Conservation (phyloP, 2,329 filamentous ascomycete species). For the Cercospora citrullina region DNA sequence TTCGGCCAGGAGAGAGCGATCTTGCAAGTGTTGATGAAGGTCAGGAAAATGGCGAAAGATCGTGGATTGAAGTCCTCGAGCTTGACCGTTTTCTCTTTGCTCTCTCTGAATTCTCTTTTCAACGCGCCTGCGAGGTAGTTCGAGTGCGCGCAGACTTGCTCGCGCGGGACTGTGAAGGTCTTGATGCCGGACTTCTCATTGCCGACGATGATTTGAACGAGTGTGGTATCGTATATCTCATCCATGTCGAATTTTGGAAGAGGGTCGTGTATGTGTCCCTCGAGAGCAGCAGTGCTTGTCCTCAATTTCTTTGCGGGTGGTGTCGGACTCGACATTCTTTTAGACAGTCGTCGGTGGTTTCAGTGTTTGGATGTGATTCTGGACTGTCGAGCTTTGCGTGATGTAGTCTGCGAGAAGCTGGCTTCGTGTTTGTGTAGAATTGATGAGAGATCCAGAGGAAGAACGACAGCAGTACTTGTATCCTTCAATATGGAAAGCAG, state of each 20-base stretch:
- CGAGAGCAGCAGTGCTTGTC: background rate
- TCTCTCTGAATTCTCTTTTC: constrained; percentile 1
- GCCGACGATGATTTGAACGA: background rate
- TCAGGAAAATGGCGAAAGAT: background rate
- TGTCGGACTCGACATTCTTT: background rate
- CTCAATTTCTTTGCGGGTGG: background rate
- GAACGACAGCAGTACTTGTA: background rate
- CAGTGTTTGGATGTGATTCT: background rate
- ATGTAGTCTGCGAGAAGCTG: background rate
- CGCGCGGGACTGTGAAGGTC: background rate
- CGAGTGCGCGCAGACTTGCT: constrained; percentile 4
- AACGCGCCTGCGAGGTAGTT: background rate
- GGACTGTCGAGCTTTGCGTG: background rate
- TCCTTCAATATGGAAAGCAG: background rate
- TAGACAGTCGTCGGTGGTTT: background rate
- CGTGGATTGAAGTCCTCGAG: background rate
- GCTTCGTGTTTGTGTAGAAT: background rate
- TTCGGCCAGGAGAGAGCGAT: background rate
- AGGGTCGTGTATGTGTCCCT: background rate
- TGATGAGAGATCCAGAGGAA: background rate
- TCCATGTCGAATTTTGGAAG: constrained; percentile 1
- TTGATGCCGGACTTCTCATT: background rate
- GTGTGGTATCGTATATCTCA: background rate
- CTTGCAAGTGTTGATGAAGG: background rate
- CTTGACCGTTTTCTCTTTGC: background rate